These are phyloP conservation scores for Boletus edulis DNA, from an alignment of 768 basidiomycete genomes.

Conservation along the genomic window DNA sequence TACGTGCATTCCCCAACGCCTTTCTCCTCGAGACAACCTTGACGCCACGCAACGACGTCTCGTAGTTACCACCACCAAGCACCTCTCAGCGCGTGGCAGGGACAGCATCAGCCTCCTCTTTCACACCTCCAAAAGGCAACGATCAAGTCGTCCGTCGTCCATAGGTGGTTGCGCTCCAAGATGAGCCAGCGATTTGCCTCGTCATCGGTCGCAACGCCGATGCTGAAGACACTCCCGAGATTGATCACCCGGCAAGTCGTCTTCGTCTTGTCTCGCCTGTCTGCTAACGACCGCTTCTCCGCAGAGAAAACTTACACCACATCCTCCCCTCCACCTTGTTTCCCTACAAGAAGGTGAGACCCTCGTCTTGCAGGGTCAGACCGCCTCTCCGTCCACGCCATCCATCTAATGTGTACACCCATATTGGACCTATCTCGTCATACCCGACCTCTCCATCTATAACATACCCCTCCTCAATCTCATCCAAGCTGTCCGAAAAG, in stretches of 20 bases:
- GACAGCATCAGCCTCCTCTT: constrained; percentile 18
- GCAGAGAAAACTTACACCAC: not conserved
- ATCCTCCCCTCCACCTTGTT: constrained; percentile 8
- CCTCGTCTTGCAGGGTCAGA: constrained; percentile 19
- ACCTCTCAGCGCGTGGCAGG: constrained; percentile 5
- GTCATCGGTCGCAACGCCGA: constrained; percentile 19
- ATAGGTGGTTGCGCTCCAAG: constrained; percentile 22
- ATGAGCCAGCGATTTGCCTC: constrained; percentile 17
- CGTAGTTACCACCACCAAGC: not conserved
- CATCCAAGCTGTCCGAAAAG: constrained; percentile 22
- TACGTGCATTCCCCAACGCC: constrained; percentile 25
- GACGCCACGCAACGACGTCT: not conserved
- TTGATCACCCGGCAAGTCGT: not conserved
- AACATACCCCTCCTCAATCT: constrained; percentile 24
- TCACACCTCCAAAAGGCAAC: constrained; percentile 24
- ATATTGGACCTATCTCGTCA: constrained; percentile 31
- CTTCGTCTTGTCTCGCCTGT: not conserved
- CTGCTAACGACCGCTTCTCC: not conserved
- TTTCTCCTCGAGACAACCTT: constrained; percentile 5
- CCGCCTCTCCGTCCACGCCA: not conserved
- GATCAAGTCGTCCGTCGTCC: constrained; percentile 23
- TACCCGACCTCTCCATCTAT: constrained; percentile 24
- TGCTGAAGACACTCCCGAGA: not conserved
- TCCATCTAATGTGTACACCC: not conserved
- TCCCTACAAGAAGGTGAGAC: not conserved